Percentiles rank a stretch among this genome's conserved stretches.
phyloP scores from a whole-genome alignment of 140 eudicot genomes.

The Oenanthe javanica region DNA sequence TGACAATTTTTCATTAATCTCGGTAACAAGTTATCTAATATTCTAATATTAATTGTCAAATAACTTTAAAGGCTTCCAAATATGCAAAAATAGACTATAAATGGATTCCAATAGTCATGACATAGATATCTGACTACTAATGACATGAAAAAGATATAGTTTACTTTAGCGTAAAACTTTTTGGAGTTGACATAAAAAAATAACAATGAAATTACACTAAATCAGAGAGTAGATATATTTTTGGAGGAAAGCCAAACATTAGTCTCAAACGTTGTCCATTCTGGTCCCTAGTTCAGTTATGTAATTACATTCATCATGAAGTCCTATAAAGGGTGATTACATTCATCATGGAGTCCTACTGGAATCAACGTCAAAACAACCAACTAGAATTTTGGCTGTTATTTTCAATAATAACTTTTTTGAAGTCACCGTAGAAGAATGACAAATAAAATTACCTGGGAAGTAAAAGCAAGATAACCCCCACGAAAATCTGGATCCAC shows the following conservation, averaged over 20 bases:
- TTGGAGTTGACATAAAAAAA: neutral
- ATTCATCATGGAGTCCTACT: neutral
- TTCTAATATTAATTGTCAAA: neutral
- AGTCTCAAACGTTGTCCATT: neutral
- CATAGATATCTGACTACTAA: neutral
- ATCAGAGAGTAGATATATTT: neutral
- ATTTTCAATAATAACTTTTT: neutral
- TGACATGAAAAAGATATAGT: neutral
- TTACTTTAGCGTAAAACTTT: neutral
- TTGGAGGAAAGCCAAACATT: neutral
- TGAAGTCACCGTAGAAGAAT: neutral
- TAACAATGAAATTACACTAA: neutral
- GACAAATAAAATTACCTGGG: conserved; percentile 37
- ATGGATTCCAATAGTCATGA: neutral
- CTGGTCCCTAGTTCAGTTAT: neutral
- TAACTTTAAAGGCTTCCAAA: neutral
- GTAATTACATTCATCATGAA: neutral
- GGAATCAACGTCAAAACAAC: neutral
- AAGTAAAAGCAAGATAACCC: conserved; percentile 89
- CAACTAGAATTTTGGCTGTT: neutral
- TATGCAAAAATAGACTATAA: neutral
- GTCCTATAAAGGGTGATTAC: neutral
- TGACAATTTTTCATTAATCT: neutral
- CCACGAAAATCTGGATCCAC: conserved; percentile 64
- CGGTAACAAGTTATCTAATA: neutral